A percentile compares a stretch with the other conserved stretches of the same genome.
Conservation (phyloP, 2,329 filamentous ascomycete genomes). For the Westerdykella sp. region DNA sequence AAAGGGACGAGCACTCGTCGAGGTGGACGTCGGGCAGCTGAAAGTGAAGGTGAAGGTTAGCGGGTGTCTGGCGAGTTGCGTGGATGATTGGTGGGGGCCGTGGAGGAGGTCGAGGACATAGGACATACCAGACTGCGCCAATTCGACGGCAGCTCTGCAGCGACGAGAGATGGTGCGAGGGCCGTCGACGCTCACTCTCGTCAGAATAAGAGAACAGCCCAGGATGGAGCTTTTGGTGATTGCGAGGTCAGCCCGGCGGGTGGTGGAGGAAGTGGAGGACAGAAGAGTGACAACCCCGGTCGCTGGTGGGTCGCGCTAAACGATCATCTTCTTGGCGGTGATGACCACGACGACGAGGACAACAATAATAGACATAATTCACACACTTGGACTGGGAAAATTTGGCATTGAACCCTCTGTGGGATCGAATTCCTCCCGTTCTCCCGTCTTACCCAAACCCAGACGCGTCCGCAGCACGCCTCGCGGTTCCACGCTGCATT, state of each 20-base stretch:
- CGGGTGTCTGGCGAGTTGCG: background rate
- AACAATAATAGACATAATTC: no score
- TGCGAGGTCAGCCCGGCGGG: background rate
- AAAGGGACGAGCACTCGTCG: no score
- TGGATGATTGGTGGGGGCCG: background rate
- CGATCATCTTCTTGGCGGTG: no score
- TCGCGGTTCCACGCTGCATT: no score
- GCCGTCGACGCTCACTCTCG: background rate
- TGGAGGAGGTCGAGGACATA: constrained; percentile 4
- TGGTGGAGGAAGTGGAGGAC: background rate
- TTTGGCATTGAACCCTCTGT: no score
- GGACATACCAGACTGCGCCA: no score
- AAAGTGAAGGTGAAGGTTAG: background rate
- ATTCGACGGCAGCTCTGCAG: no score
- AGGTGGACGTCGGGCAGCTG: background rate
- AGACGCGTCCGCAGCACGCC: no score
- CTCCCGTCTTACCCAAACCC: no score
- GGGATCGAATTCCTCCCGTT: no score
- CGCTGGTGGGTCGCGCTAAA: background rate
- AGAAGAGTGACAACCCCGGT: background rate
- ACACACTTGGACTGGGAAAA: no score
- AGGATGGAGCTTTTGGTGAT: background rate
- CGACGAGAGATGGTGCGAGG: background rate
- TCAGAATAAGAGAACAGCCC: background rate
- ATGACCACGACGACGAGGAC: background rate